Conservation (phyloP, 148 eudicot species). For the Salicornia ramosissima region DNA sequence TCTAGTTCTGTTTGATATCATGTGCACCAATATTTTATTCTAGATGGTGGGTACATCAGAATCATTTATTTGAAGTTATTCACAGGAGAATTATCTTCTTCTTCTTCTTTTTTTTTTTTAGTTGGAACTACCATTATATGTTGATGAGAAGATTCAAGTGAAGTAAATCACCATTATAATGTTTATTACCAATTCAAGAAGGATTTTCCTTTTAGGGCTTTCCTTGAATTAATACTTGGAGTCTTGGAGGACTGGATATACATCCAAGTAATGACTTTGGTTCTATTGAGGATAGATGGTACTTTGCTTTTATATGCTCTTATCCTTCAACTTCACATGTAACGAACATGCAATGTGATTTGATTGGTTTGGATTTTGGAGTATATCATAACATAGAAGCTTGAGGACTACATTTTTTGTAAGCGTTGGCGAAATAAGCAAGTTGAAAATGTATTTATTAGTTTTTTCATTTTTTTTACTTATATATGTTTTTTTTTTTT, state of each 20-base stretch:
- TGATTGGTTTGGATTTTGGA: neutral
- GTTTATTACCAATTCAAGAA: neutral
- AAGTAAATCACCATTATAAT: neutral
- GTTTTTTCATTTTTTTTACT: no score
- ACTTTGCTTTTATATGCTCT: no score
- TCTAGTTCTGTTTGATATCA: neutral
- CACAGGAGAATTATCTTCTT: neutral
- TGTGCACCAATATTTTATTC: neutral
- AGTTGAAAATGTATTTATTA: no score
- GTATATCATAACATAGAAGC: neutral
- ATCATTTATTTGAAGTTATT: neutral
- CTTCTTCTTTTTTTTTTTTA: neutral
- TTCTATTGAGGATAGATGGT: no score
- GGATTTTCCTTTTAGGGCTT: neutral
- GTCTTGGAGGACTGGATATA: neutral
- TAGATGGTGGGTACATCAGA: neutral
- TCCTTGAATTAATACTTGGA: neutral
- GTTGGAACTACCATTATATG: neutral
- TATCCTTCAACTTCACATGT: neutral
- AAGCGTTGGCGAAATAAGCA: no score
- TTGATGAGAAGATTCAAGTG: neutral
- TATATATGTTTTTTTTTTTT: no score
- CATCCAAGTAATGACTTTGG: neutral
- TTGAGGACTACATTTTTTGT: no score
- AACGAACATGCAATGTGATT: neutral